Evolutionary conservation across 331 rosid species (phyloP), one percentile per base, ranked within the genome.

Genomic region (Cydonia oblonga): DNA sequence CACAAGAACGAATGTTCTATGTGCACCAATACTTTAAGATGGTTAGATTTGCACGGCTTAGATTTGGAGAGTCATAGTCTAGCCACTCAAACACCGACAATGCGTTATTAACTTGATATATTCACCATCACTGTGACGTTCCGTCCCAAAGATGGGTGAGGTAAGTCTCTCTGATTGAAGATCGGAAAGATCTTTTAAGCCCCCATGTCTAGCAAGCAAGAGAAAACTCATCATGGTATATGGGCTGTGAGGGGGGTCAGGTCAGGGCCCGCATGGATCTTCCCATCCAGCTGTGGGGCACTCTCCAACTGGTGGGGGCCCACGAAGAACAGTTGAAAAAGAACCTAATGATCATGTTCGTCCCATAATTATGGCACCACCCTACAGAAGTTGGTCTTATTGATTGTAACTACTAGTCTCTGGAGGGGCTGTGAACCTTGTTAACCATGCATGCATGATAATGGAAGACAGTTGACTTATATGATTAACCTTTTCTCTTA

Each of bases 261-360:
- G 28, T 65, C 69, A 23, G 69, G 88, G 30, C 81, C 88, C 89
- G 76, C 83, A 62, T 79, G 74, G 84, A 87, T 84, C 80, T 85
- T 81, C 62, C 80, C 56, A 68, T 80, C 85, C 84, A 87, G 85
- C 85, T 84, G 81, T 85, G 64, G n/a, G 76, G 32, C 71, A 70
- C 53, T 71, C 79, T 51, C 62, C 67, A 32, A 16, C 10, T 4
- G 22, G 7, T 40, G 61, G 11, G 81, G 86, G 79, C 69, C 89
- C 81, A 71, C 66, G 49, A 10, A 25, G 23, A 42, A 33, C 28
- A 66, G 85, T 77, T 76, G 20, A 18, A 61, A 7, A 38, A 38
- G 42, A 78, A 66, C 6, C 80, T 81, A 80, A 86, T 86, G 68
- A 86, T 84, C 49, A 51, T 77, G 83, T 76, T 84, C 85, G 71